Percentiles rank a stretch among this genome's conserved stretches.
Conservation (phyloP, 2,329 filamentous ascomycete species). For the Penicillium sp. region DNA sequence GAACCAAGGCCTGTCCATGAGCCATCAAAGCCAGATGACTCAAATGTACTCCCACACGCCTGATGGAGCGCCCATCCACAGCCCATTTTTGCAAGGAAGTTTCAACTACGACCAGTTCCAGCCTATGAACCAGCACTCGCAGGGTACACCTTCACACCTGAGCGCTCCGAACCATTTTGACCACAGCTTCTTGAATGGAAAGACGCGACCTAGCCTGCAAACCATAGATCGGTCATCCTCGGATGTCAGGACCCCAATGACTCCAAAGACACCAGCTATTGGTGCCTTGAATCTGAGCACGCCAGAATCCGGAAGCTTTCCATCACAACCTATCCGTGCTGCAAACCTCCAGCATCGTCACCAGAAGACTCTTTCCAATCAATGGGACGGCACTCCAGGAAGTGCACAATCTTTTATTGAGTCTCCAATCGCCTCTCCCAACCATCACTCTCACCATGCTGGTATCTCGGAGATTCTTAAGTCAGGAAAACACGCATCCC, state of each 20-base stretch:
- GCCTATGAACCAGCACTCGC: conserved; percentile 56
- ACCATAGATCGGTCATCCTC: conserved; percentile 70
- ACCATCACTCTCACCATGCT: conserved; percentile 52
- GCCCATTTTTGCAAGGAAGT: conserved; percentile 71
- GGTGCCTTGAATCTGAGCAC: conserved; percentile 67
- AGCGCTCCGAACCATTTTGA: conserved; percentile 42
- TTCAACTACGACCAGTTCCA: conserved; percentile 77
- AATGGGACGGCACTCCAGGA: conserved; percentile 84
- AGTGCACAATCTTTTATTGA: conserved; percentile 83
- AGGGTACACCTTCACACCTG: conserved; percentile 29
- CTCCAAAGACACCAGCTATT: conserved; percentile 77
- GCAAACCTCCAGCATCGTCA: conserved; percentile 59
- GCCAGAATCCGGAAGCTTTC: conserved; percentile 68
- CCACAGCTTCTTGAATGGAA: conserved; percentile 57
- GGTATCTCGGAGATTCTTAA: conserved; percentile 88
- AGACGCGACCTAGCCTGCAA: conserved; percentile 59
- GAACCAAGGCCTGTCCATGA: conserved; percentile 51
- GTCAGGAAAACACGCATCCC: conserved; percentile 75
- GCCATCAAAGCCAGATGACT: conserved; percentile 65
- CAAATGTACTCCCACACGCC: conserved; percentile 84
- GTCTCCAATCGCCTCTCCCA: conserved; percentile 81
- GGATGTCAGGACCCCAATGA: conserved; percentile 73
- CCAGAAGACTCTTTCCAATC: conserved; percentile 79
- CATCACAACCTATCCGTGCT: conserved; percentile 72
- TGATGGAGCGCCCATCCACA: conserved; percentile 87